phyloP scores from a whole-genome alignment of 108 stramenopile species.

The Nitzschia inconspicua region DNA sequence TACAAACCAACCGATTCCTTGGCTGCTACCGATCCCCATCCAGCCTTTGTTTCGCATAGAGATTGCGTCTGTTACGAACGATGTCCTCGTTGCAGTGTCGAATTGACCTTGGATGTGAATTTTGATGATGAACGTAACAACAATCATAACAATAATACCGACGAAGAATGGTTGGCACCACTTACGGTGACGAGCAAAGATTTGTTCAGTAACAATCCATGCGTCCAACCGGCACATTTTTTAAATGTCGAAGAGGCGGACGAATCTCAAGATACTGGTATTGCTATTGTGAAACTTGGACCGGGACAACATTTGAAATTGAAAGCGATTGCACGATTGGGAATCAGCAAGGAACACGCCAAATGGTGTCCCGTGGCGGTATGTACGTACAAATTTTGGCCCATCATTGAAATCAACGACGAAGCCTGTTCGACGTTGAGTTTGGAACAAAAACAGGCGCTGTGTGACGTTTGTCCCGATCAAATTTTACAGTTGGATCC shows the following conservation, averaged over 20 bases:
- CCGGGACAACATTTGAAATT: constrained; percentile 91
- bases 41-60: constrained; percentile 67
- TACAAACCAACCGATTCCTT: constrained; percentile 61
- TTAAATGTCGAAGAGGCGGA: constrained; percentile 78
- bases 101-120: constrained; percentile 82
- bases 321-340: constrained; percentile 92
- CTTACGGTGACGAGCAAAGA: constrained; percentile 75
- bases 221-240: constrained; percentile 80
- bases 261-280: constrained; percentile 83
- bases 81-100: constrained; percentile 83
- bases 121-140: too few species aligned
- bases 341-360: constrained; percentile 96
- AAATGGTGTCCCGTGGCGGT: constrained; percentile 98
- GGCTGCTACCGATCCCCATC: constrained; percentile 63
- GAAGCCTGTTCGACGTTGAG: constrained; percentile 83
- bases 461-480: constrained; percentile 88
- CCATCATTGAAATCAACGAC: constrained; percentile 87
- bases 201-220: constrained; percentile 63
- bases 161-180: constrained; percentile 60
- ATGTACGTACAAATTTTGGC: constrained; percentile 93
- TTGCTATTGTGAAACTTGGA: constrained; percentile 91
- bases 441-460: constrained; percentile 84
- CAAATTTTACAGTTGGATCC: constrained; percentile 79
- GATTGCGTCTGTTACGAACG: constrained; percentile 86
- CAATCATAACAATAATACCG: constrained; percentile 53